These are phyloP conservation scores for Tricholoma bakamatsutake DNA, from an alignment of 768 basidiomycete species.

Conservation along the genomic window DNA sequence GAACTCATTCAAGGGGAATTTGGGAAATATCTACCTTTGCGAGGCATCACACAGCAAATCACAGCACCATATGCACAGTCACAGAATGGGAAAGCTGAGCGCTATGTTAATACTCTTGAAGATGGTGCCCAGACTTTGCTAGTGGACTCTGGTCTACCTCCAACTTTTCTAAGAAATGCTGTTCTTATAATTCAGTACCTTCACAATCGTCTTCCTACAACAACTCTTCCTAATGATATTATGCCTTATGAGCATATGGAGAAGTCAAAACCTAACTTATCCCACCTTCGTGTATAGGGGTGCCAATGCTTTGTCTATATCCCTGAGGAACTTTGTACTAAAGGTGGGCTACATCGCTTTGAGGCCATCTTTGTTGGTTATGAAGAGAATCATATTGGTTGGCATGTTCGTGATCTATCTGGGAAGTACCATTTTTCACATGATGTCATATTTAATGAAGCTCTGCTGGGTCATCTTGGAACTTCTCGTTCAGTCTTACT, in stretches of 20 bases:
- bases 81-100: too few relatives aligned
- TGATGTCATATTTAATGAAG: constrained; percentile 26
- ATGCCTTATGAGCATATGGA: neutral
- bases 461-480: constrained; percentile 7
- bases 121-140: neutral
- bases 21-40: neutral
- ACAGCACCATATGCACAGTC: too few relatives aligned
- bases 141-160: neutral
- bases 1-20: neutral
- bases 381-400: constrained; percentile 13
- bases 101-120: too few relatives aligned
- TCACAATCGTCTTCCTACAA: neutral
- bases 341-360: constrained; percentile 1
- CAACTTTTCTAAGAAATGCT: neutral
- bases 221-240: neutral
- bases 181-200: neutral
- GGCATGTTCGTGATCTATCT: constrained; percentile 12
- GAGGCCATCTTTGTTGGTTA: constrained; percentile 18
- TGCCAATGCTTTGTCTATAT: constrained; percentile 66
- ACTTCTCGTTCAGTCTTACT: neutral
- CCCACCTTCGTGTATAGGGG: too few relatives aligned
- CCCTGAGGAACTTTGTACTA: neutral
- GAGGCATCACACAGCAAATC: neutral
- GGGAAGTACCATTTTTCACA: constrained; percentile 18
- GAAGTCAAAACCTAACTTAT: neutral